Conservation (phyloP, 2,329 filamentous ascomycete species). For the Hypoxylon sp. region DNA sequence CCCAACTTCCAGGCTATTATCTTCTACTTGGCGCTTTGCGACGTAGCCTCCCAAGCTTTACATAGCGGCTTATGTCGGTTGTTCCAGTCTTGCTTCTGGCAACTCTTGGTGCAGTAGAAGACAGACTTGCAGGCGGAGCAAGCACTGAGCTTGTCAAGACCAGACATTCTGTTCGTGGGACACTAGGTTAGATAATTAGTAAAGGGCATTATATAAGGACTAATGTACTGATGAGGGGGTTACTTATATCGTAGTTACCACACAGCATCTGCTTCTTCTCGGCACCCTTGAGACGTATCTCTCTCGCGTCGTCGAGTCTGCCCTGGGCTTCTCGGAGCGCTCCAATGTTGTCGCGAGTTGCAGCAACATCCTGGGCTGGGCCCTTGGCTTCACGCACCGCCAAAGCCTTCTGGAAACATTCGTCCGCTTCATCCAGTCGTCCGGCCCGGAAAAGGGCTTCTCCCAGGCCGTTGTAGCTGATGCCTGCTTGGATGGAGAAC, state of each 20-base stretch:
- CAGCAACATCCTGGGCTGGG: conserved; percentile 29
- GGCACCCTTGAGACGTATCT: conserved; percentile 34
- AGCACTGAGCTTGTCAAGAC: conserved; percentile 19
- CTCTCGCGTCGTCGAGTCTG: conserved; percentile 35
- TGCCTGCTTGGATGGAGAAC: conserved; percentile 31
- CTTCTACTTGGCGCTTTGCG: background rate
- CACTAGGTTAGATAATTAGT: conserved; percentile 26
- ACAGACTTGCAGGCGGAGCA: conserved; percentile 35
- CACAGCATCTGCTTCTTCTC: conserved; percentile 38
- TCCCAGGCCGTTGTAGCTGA: conserved; percentile 41
- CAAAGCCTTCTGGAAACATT: conserved; percentile 35
- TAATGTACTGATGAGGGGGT: background rate
- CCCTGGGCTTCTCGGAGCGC: conserved; percentile 44
- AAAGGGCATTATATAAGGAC: background rate
- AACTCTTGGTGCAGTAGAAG: conserved; percentile 45
- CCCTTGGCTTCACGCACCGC: conserved; percentile 20
- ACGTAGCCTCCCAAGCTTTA: conserved; percentile 13
- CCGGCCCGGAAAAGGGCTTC: conserved; percentile 24
- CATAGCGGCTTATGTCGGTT: conserved; percentile 42
- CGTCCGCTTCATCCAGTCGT: conserved; percentile 37
- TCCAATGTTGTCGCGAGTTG: conserved; percentile 41
- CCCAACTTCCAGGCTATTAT: background rate
- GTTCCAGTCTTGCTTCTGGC: conserved; percentile 40
- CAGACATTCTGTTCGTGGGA: conserved; percentile 16
- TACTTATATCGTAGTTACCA: conserved; percentile 40